These are phyloP conservation scores for Domatiomyces catenatus DNA, from an alignment of 2,329 filamentous ascomycete genomes.

Conservation along the genomic window DNA sequence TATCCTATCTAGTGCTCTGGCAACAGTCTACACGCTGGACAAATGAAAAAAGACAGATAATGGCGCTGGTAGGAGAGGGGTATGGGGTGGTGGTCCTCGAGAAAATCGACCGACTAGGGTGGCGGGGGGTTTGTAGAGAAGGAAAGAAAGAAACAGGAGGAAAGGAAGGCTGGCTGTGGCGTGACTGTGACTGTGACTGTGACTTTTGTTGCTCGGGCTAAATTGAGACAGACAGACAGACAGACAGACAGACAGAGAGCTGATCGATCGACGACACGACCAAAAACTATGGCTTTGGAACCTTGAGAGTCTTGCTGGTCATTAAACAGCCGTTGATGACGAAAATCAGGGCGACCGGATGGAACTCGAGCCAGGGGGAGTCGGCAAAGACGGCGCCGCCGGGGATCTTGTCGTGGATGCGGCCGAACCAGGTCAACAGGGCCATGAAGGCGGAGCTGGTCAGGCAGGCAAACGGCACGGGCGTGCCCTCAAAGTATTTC, in stretches of 20 bases:
- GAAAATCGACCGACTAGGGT: too few relatives aligned
- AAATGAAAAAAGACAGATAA: too few relatives aligned
- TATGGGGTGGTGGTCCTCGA: too few relatives aligned
- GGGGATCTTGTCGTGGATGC: slow-evolving; percentile 66
- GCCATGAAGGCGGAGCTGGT: slow-evolving; percentile 71
- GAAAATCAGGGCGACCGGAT: slow-evolving; percentile 69
- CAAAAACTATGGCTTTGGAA: slow-evolving; percentile 57
- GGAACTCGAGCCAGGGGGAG: slow-evolving; percentile 55
- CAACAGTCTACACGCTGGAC: neutral
- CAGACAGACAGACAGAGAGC: neutral
- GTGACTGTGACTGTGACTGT: too few relatives aligned
- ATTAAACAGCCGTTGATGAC: slow-evolving; percentile 82
- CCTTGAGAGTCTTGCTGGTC: slow-evolving; percentile 87
- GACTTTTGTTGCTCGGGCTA: neutral
- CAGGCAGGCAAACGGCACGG: slow-evolving; percentile 71
- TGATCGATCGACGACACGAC: neutral
- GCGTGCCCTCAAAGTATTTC: slow-evolving; percentile 91
- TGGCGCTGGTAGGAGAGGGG: too few relatives aligned
- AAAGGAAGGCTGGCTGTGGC: too few relatives aligned
- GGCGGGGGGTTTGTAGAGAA: too few relatives aligned
- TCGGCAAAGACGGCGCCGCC: slow-evolving; percentile 54
- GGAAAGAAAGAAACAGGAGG: too few relatives aligned
- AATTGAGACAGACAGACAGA: neutral
- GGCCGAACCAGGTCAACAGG: slow-evolving; percentile 70
- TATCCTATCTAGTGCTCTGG: neutral